Base-by-base conservation (phyloP, 441 rosid genomes). In the Hura crepitans region DNA sequence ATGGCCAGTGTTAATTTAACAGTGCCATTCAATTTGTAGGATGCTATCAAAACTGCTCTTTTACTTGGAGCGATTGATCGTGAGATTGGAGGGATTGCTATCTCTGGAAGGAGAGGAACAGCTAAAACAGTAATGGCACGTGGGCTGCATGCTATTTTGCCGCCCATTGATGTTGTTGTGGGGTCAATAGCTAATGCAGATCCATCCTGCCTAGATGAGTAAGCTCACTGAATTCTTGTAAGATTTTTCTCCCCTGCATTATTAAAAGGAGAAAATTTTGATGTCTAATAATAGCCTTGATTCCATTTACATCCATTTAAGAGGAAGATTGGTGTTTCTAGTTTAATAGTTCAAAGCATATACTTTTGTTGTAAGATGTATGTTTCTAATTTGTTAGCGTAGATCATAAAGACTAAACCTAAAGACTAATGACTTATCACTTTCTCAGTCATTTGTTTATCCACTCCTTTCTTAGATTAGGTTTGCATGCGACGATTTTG, bases 71-170 rank as follows among this genome's bases (percentile, higher is more conserved):
- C 97, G 30, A 88, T 81, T 83, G 98, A 93, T 75, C 89, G 95
- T 70, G 96, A 88, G 66, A 85, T 93, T 66, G 97, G 98, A 73
- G 97, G 98, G 72, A 87, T 91, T 77, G 97, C 95, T 60, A 84
- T 93, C 33, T 88, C 90, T 63, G 97, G 96, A 66, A 89, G 76
- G 70, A 83, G 98, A 79, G 98, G 96, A 68, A 93, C 96, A 63
- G 96, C 97, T 57, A 93, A 91, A 81, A 91, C 97, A 15, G 81
- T 93, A 43, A 88, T 93, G 97, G 97, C 97, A 15, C 91, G 98
- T 69, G 98, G 98, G 4, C 68, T 91, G 67, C 96, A 93, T 72
- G 96, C 86, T 0, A 76, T 93, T 71, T 82, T 93, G 63, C 97
- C 98, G 1, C 97, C 96, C 66, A 91, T 93, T 62, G 97, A 93